Evolutionary conservation across 1,284 basidiomycete genomes (phyloP).

Genomic region (Boletus smithii): DNA sequence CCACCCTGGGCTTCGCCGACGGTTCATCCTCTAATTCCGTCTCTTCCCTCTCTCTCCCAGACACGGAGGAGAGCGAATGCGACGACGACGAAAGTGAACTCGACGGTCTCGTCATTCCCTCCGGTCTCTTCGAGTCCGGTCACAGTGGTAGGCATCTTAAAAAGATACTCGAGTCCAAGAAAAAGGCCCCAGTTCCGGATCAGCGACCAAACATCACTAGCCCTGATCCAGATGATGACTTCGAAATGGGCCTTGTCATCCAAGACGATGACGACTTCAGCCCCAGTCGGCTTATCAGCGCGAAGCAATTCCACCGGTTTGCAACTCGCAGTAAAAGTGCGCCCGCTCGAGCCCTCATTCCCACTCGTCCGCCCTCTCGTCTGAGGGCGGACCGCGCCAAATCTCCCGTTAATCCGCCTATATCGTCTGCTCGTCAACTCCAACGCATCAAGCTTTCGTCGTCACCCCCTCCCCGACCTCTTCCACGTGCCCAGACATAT

Average conservation of each 20-base stretch:
- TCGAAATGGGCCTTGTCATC: slow-evolving; percentile 76
- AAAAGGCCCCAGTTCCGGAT: slow-evolving; percentile 50
- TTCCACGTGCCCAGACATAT: slow-evolving; percentile 55
- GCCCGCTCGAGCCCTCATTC: slow-evolving; percentile 48
- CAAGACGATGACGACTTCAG: slow-evolving; percentile 77
- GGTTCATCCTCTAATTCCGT: slow-evolving; percentile 68
- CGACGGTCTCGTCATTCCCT: slow-evolving; percentile 75
- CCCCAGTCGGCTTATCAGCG: slow-evolving; percentile 61
- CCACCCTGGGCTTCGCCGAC: slow-evolving; percentile 68
- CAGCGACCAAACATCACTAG: slow-evolving; percentile 50
- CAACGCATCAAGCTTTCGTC: slow-evolving; percentile 63
- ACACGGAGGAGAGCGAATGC: slow-evolving; percentile 66
- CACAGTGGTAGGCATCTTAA: slow-evolving; percentile 63
- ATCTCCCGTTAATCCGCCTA: slow-evolving; percentile 64
- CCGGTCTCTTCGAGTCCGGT: slow-evolving; percentile 67
- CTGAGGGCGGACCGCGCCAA: slow-evolving; percentile 60
- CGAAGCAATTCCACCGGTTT: slow-evolving; percentile 48
- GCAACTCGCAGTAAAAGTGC: slow-evolving; percentile 54
- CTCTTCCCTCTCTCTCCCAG: slow-evolving; percentile 60
- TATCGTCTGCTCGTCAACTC: slow-evolving; percentile 62
- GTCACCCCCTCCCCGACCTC: slow-evolving; percentile 51
- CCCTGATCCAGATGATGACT: slow-evolving; percentile 73
- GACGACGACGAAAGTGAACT: slow-evolving; percentile 69
- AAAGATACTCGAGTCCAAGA: slow-evolving; percentile 72
- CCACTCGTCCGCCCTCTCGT: slow-evolving; percentile 58